Evolutionary conservation across 768 basidiomycete genomes (phyloP).

Genomic region (Asterophora parasitica): DNA sequence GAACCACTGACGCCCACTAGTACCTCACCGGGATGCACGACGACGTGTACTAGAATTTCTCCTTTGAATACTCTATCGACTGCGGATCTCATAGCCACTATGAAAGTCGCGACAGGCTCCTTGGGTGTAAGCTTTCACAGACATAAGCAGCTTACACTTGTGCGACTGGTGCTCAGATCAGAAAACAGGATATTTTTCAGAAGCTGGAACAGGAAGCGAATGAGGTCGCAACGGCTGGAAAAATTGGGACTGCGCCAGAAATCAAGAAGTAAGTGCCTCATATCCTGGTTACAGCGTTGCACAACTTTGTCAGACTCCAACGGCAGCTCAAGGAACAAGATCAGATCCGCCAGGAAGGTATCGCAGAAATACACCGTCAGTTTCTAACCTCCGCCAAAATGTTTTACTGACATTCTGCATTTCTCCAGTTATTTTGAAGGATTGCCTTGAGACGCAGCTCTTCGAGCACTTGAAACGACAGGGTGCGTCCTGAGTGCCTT

Average conservation of each 20-base stretch:
- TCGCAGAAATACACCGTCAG: conserved; percentile 47
- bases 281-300: not conserved
- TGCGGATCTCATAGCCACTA: conserved; percentile 13
- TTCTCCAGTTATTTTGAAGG: conserved; percentile 40
- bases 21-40: conserved; percentile 5
- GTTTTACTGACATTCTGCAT: not conserved
- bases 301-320: conserved; percentile 33
- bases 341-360: conserved; percentile 35
- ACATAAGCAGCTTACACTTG: not conserved
- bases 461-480: conserved; percentile 39
- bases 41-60: conserved; percentile 5
- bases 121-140: conserved; percentile 23
- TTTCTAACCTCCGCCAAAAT: not conserved
- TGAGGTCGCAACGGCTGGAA: conserved; percentile 35
- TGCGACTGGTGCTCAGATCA: not conserved
- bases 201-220: conserved; percentile 40
- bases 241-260: conserved; percentile 33
- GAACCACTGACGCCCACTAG: conserved; percentile 16
- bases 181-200: conserved; percentile 37
- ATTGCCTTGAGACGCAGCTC: conserved; percentile 39
- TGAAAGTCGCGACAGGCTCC: conserved; percentile 27
- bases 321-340: conserved; percentile 41
- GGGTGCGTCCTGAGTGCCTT: conserved; percentile 27
- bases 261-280: conserved; percentile 33
- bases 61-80: conserved; percentile 13